phyloP scores from a whole-genome alignment of 768 basidiomycete species.

The Boletus vermiculosoides region DNA sequence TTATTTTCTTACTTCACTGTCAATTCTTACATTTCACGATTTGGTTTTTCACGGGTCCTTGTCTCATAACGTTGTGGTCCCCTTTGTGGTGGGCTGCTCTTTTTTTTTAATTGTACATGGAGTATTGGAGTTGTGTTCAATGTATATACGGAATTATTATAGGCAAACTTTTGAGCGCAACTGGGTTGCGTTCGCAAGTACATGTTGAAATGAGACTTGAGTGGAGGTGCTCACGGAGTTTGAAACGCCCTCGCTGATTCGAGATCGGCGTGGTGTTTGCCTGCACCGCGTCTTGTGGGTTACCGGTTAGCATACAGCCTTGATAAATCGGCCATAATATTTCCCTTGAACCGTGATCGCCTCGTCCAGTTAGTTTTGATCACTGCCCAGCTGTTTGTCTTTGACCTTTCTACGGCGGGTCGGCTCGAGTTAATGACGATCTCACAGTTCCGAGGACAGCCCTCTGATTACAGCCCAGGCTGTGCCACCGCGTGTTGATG shows the following conservation, averaged over 20 bases:
- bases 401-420: not conserved
- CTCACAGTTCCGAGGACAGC: not conserved
- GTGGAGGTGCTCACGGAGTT: slow-evolving; percentile 17
- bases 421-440: not conserved
- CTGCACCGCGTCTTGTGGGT: too few relatives aligned
- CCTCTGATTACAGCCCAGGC: not conserved
- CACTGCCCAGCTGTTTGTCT: not conserved
- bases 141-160: not conserved
- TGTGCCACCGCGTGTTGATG: slow-evolving; percentile 5
- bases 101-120: not conserved
- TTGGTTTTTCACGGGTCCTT: not conserved
- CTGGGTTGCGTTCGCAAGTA: slow-evolving; percentile 1
- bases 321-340: too few relatives aligned
- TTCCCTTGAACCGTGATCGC: not conserved
- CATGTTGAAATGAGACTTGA: not conserved
- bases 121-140: not conserved
- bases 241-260: slow-evolving; percentile 1
- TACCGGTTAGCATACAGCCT: too few relatives aligned
- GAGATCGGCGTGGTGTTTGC: slow-evolving; percentile 15
- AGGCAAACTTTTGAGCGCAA: not conserved
- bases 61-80: not conserved
- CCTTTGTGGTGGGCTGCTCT: not conserved
- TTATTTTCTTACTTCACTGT: not conserved
- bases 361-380: too few relatives aligned
- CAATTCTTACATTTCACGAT: not conserved